phyloP scores from a whole-genome alignment of 345 rosid species.

The Geranium rotundifolium region DNA sequence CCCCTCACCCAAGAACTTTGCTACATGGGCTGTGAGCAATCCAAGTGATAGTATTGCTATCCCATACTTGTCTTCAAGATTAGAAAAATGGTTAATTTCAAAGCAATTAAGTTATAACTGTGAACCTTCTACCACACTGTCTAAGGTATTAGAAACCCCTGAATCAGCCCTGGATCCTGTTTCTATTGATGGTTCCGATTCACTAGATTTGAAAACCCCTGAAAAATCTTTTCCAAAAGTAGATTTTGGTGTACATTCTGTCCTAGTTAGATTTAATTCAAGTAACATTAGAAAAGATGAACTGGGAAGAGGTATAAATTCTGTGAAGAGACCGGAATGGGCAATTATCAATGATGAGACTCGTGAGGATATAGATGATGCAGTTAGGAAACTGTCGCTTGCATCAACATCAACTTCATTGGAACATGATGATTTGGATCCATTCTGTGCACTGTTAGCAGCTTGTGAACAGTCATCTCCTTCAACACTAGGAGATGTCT shows the following conservation, averaged over 20 bases:
- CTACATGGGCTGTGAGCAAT: constrained; percentile 52
- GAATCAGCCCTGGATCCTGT: constrained; percentile 19
- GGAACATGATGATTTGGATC: constrained; percentile 31
- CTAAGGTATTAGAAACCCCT: constrained; percentile 68
- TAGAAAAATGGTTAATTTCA: constrained; percentile 66
- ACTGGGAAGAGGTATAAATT: constrained; percentile 15
- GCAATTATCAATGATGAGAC: constrained; percentile 10
- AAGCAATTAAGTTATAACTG: constrained; percentile 37
- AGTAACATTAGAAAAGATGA: constrained; percentile 15
- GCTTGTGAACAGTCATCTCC: constrained; percentile 62
- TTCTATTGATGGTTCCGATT: constrained; percentile 14
- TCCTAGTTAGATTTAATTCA: constrained; percentile 20
- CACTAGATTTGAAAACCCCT: constrained; percentile 35
- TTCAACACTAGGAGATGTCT: constrained; percentile 41
- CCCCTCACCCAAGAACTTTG: constrained; percentile 74
- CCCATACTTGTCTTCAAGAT: constrained; percentile 52
- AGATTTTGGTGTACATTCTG: constrained; percentile 25
- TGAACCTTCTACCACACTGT: constrained; percentile 66
- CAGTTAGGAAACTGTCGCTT: constrained; percentile 55
- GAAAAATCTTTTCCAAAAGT: constrained; percentile 17
- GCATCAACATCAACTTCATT: constrained; percentile 35
- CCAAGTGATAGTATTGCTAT: constrained; percentile 27
- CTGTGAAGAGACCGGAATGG: constrained; percentile 10
- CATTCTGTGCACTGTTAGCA: constrained; percentile 51
- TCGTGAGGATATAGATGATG: constrained; percentile 42